Evolutionary conservation across 202 grass and related monocot genomes (phyloP), one percentile per base, ranked within the genome.

Genomic region (Zizania palustris): DNA sequence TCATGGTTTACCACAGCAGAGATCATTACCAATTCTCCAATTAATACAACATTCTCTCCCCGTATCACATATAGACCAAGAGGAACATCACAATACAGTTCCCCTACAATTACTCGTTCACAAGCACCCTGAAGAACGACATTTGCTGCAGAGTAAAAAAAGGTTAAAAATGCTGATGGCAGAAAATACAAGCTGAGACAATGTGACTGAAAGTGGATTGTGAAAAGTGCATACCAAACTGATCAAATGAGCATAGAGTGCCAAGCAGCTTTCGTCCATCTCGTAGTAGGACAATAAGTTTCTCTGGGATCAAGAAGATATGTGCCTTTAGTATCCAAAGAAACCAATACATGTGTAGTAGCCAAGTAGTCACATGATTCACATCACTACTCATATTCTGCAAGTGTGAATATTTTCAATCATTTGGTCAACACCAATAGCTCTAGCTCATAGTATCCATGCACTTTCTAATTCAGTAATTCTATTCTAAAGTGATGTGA

Each of bases 41-140:
- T 99, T 61, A 99, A 90, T 68, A 99, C 92, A 65, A 99, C 96
- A 71, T 99, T 99, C 67, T 99, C 96, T 76, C 96, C 96, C 11
- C 96, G 89, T 41, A 99, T 99, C 54, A 99, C 96, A 59, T 99
- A 99, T 11, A 99, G 81, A 66, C 96, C 92, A 71, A 99, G 88
- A 60, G 87, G 96, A 60, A 99, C 91, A 87, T 99, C 96, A 79
- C 82, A 96, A 78, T 99, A 96, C 21, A 93, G 55, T 73, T 99
- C 90, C 34, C 96, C 96, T 57, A 99, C 96, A 83, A 99, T 99
- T 72, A 96, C 96, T 91, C 96, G 74, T 71, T 99, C 96, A 67
- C 96, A 99, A 61, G 96, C 96, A 99, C 92, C 88, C 68, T 99
- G 88, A 89, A 96, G 87, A 88, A 99, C 96, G 77, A 89, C 96